Conservation (phyloP, 2,329 filamentous ascomycete genomes). For the Alternaria dauci region DNA sequence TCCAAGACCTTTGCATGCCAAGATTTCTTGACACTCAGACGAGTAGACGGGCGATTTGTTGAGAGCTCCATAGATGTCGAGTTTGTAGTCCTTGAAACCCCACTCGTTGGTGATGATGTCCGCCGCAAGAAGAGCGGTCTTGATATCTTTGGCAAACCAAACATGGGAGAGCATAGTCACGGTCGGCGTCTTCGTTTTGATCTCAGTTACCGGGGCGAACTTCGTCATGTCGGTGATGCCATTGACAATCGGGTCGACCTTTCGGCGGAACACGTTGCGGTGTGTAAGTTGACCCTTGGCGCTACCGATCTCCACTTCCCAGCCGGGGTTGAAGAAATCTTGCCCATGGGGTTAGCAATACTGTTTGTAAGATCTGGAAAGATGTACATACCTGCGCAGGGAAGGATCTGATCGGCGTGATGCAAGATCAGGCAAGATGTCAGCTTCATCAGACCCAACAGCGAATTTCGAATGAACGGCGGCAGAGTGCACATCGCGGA, state of each 20-base stretch:
- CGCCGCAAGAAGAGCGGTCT: constrained; percentile 69
- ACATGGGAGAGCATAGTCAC: constrained; percentile 72
- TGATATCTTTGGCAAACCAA: constrained; percentile 69
- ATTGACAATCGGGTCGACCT: constrained; percentile 71
- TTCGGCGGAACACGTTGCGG: constrained; percentile 65
- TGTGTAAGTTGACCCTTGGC: constrained; percentile 65
- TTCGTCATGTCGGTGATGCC: constrained; percentile 71
- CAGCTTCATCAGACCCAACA: constrained; percentile 52
- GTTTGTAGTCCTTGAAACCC: constrained; percentile 70
- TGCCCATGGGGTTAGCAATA: constrained; percentile 41
- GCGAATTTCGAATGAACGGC: constrained; percentile 52
- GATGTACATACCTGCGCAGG: constrained; percentile 41
- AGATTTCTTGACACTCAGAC: constrained; percentile 66
- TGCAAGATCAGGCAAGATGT: constrained; percentile 53
- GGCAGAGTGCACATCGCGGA: constrained; percentile 54
- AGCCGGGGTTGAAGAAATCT: constrained; percentile 70
- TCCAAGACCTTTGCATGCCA: constrained; percentile 63
- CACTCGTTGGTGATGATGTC: constrained; percentile 72
- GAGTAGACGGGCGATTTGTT: constrained; percentile 70
- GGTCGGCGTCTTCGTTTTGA: constrained; percentile 66
- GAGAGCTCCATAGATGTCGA: constrained; percentile 70
- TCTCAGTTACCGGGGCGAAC: constrained; percentile 67
- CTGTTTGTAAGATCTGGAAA: not conserved
- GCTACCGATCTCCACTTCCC: constrained; percentile 69
- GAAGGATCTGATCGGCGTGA: constrained; percentile 65